Evolutionary conservation across 441 rosid species (phyloP), one percentile per base, ranked within the genome.

Genomic region (Viola pubescens): DNA sequence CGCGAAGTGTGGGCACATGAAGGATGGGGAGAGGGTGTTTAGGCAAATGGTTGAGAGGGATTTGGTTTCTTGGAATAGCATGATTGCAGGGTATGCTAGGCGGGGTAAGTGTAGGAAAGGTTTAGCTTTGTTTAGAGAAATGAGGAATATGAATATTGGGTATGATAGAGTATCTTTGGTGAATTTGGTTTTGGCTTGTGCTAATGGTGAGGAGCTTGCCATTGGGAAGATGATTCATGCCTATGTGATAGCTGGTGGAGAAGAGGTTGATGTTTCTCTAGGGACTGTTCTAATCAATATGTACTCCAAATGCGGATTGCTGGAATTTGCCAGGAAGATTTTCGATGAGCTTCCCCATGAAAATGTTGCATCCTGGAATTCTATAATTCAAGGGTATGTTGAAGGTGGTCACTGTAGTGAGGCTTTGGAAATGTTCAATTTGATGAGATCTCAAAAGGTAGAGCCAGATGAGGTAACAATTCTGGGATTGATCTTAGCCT

Each of bases 351-450:
- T 70, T 26, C 62, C 57, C 0, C 52, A 53, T 40, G 53, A 43
- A 12, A 59, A 73, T 53, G 46, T 61, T 6, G 66, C 69, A 16
- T 54, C 71, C 37, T 56, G 70, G 71, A 73, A 71, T 45, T 61
- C 78, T 5, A 67, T 73, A 75, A 68, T 77, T 44, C 62, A 56
- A 53, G 76, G 67, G 12, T 77, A 70, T 59, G 71, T 68, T 54
- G 73, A 59, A 26, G 47, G 48, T 6, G 68, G 71, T 51, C 60
- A 16, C 37, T 52, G 59, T 34, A 42, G n/a, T 5, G 72, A 73
- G 44, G 81, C 81, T 48, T 13, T 53, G 11, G n/a, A 52, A 47
- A 72, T 77, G 44, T 64, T 77, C 48, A 43, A 41, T 44, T 44
- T 58, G 39, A 53, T 66, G 59, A 44, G 59, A 44, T 62, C 13